phyloP scores from a whole-genome alignment of 768 basidiomycete genomes.

The Collybia sordida region DNA sequence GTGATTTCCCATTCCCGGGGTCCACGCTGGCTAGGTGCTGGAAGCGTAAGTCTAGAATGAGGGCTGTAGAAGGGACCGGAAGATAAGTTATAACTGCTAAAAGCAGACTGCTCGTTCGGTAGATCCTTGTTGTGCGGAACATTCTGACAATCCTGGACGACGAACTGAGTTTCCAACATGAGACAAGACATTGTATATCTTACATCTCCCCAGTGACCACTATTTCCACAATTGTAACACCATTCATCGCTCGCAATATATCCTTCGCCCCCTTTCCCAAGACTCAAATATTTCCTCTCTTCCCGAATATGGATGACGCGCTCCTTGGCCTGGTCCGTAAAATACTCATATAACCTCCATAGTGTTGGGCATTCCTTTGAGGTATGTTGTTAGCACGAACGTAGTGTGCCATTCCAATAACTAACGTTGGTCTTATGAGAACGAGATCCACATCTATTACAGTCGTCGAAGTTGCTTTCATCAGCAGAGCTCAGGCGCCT shows the following conservation, averaged over 20 bases:
- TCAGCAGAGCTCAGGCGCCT: conserved; percentile 18
- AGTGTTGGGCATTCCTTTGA: conserved; percentile 77
- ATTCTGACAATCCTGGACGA: conserved; percentile 58
- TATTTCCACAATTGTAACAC: conserved; percentile 79
- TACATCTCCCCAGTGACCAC: conserved; percentile 81
- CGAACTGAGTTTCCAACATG: background rate
- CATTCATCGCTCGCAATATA: conserved; percentile 73
- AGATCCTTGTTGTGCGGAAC: conserved; percentile 35
- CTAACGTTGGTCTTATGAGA: conserved; percentile 64
- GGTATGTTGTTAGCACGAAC: no score
- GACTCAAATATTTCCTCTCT: conserved; percentile 42
- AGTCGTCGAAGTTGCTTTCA: conserved; percentile 41
- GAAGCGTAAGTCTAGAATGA: conserved; percentile 23
- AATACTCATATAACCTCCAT: conserved; percentile 80
- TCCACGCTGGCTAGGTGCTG: conserved; percentile 27
- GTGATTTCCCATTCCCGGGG: conserved; percentile 44
- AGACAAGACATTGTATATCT: conserved; percentile 23
- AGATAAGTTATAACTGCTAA: conserved; percentile 58
- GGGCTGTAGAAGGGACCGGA: conserved; percentile 67
- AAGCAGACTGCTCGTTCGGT: conserved; percentile 62
- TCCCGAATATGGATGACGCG: conserved; percentile 45
- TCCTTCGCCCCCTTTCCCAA: conserved; percentile 77
- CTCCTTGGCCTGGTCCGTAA: conserved; percentile 51
- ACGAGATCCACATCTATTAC: conserved; percentile 69
- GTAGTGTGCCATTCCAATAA: conserved; percentile 4